Base-by-base conservation (phyloP, 805 yeast species). In the Candida germanica region DNA sequence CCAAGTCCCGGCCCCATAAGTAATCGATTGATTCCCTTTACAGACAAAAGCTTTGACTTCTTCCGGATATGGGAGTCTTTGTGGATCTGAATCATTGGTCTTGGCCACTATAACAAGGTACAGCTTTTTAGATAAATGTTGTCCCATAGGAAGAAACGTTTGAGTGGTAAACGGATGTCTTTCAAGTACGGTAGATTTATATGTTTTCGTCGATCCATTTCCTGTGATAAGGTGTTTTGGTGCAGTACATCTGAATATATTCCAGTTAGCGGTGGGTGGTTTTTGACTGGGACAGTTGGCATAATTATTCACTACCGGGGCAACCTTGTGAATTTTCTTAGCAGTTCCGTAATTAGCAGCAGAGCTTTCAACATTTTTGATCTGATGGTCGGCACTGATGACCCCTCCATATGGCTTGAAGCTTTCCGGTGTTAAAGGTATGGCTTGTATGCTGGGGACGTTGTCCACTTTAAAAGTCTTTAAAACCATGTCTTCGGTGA, bases 281-380 rank as follows among this genome's bases (percentile, higher is more conserved):
- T 43, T 49, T 5, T 71, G 66, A 42, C 80, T 69, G 4, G 77
- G 71, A 7, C 79, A 70, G 3, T 59, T 19, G 3, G 43, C 39
- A 47, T 70, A 85, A 30, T 67, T 60, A 54, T 82, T 82, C 3
- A 59, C 60, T 3, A 84, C 67, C 2, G 87, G 82, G 1, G 93
- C 79, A 4, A 88, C 93, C 43, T 80, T 71, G 43, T 75, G 77
- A 30, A 87, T 57, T 50, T 89, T 89, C 4, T 75, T 66, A 1
- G 97, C 97, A 2, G 97, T 89, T n/a, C 97, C 97, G 53, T 89
- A 88, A 60, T 89, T 89, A 4, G 96, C 97, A 14, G 73, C 61
- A 4, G 73, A 54, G 21, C 70, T 56, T 25, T 58, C 52, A 13
- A 33, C 69, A 1, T 71, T 52, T 24, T 59, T 53, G 19, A 85